phyloP scores from a whole-genome alignment of 2,329 filamentous ascomycete species.

The Stenocarpella maydis region DNA sequence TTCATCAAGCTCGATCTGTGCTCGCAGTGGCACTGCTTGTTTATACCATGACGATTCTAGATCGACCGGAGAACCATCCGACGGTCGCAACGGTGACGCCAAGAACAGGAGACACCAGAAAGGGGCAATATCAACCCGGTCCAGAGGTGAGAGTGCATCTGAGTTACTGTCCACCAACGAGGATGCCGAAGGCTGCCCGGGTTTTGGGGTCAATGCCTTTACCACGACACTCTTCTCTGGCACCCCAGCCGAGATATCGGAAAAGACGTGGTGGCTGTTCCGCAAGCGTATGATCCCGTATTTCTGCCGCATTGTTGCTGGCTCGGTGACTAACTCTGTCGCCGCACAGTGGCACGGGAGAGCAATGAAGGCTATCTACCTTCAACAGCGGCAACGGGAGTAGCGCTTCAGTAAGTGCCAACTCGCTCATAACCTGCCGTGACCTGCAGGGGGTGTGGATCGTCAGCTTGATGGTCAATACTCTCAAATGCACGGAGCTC shows the following conservation, averaged over 20 bases:
- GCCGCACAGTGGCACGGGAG: conserved; percentile 4
- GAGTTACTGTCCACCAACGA: neutral
- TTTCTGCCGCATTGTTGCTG: neutral
- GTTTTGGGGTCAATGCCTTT: neutral
- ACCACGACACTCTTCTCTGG: neutral
- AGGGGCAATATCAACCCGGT: neutral
- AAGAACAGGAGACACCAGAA: neutral
- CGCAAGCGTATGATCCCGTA: conserved; percentile 45
- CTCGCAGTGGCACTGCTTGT: conserved; percentile 55
- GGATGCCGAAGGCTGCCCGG: neutral
- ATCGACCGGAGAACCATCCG: conserved; percentile 34
- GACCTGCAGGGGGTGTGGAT: neutral
- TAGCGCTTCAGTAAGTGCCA: neutral
- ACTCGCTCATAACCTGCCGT: neutral
- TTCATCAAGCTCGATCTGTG: conserved; percentile 52
- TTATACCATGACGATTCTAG: conserved; percentile 41
- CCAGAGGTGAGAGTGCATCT: neutral
- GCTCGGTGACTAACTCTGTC: neutral
- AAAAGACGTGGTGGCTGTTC: conserved; percentile 47
- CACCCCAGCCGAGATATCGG: conserved; percentile 40
- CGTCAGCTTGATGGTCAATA: neutral
- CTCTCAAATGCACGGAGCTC: neutral
- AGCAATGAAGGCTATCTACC: neutral
- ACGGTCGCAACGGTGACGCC: neutral
- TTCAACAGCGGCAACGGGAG: neutral